Evolutionary conservation across 2,329 filamentous ascomycete genomes (phyloP), one percentile per base, ranked within the genome.

Genomic region (Colletotrichum eleusines): DNA sequence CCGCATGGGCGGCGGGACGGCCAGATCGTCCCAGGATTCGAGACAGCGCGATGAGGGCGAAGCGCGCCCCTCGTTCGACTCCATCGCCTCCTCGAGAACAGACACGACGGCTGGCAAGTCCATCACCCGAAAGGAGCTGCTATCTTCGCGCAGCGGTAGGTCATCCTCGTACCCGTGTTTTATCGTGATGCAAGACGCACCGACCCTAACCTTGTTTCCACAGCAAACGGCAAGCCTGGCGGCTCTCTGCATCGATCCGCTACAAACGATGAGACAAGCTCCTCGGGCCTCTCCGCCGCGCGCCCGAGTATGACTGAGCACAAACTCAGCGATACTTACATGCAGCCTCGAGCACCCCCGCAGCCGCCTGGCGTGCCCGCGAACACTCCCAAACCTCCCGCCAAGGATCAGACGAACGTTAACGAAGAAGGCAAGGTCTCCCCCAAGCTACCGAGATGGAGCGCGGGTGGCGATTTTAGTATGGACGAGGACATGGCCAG

Each of bases 401-500:
- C 77, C 64, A 88, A 87, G 73, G 87, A 88, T 58, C 83, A 88
- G 26, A 78, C 81, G 28, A 83, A 79, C 72, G 82, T 85, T 62
- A 80, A 72, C 53, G 74, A 70, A 63, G 76, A 83, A 75, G 77
- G 82, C 71, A 88, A 89, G 74, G 80, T 81, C 48, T 93, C 91
- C 12, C 90, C 92, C 12, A 90, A 90, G 75, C 83, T 94, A 73
- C 89, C 92, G 74, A 87, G 91, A 76, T 93, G 89, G 89, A 97
- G 92, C 80, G 87, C 89, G 53, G 94, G 93, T 63, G 94, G 91
- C 65, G 94, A 97, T 74, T 96, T 98, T 77, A 96, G 92, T 71
- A 90, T 97, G 91, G 95, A 98, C 74, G 95, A 98, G 80, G 96
- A 98, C 78, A 94, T 98, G 89, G 92, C 93, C 64, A 91, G 95